Percentiles rank a stretch among this genome's conserved stretches.
Evolutionary conservation across 306 rosid genomes (phyloP).

Genomic region (Hippophae tibetana): DNA sequence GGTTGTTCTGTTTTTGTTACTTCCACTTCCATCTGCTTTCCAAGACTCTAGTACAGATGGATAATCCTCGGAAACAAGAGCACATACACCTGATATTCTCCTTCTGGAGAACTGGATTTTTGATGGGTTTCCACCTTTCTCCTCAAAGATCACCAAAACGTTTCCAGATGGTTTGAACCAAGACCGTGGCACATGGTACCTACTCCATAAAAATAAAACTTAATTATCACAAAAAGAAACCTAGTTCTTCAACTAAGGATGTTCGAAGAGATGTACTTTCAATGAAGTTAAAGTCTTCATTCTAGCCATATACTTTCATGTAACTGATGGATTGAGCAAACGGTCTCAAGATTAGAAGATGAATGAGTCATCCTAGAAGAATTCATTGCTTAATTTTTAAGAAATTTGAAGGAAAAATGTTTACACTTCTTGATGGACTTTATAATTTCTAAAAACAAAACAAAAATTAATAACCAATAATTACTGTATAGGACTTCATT

Average conservation of each 20-base stretch:
- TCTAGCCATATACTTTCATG: no score
- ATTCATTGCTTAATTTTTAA: no score
- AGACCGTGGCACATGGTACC: conserved; percentile 96
- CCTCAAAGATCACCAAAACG: conserved; percentile 72
- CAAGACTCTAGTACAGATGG: conserved; percentile 43
- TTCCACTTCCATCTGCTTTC: conserved; percentile 26
- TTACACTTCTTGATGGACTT: no score
- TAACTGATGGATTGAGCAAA: no score
- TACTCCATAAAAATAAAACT: conserved; percentile 19
- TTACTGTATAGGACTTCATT: no score
- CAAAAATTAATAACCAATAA: no score
- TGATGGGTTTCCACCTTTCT: conserved; percentile 82
- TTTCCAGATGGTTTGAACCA: conserved; percentile 95
- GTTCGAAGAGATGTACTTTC: no score
- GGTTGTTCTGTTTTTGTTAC: conserved; percentile 21
- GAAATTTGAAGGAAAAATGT: no score
- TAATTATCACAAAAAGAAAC: background rate
- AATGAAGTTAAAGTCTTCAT: no score
- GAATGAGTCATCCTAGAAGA: no score
- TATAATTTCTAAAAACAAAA: no score
- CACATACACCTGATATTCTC: conserved; percentile 43
- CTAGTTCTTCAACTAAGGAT: background rate
- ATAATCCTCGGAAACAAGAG: conserved; percentile 52
- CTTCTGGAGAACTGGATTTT: conserved; percentile 45
- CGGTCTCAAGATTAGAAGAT: no score